Base-by-base conservation (phyloP, 1,139 yeast genomes). In the Zygosaccharomyces sapae region DNA sequence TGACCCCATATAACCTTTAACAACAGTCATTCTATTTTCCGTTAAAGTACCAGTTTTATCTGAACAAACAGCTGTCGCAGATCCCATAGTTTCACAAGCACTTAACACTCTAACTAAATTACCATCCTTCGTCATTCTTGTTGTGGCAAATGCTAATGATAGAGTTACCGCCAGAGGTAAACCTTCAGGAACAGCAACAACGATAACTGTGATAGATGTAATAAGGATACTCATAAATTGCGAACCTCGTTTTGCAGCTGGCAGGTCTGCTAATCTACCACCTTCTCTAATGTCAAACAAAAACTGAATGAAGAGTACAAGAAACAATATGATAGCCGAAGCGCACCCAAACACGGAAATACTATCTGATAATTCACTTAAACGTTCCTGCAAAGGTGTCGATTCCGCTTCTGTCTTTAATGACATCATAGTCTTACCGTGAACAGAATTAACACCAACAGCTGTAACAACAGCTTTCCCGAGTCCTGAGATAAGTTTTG, bases 171-270 rank as follows among this genome's bases (percentile, higher is more conserved):
- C 98, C 48, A 92, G 73, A 0, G 98, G 98, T 52, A 92, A 76
- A 48, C 98, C 98, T 70, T 94, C 99, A 2, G 99, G 99, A 13
- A 92, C 96, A 0, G 98, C 99, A 45, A 92, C 98, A 16, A 92
- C 98, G 36, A 92, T 81, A 58, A 92, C 80, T 0, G 98, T 89
- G 52, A 92, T 85, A 1, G 97, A 84, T 31, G 95, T 87, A 61
- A 92, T 94, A 55, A 92, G 74, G 50, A 92, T 86, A 61, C 86
- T 84, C 71, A 92, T 74, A 61, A 90, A 89, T 56, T 76, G 77
- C 52, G 86, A 81, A 56, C 96, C 97, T 71, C 89, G 90, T 61
- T 83, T 80, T 5, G 96, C 78, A 2, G 88, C 70, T 0, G 79
- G 67, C 9, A 75, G 50, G 43, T 67, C 62, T 50, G 75, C 65